Base-by-base conservation (phyloP, 75 land plant species). In the Chamaecyparis obtusa region DNA sequence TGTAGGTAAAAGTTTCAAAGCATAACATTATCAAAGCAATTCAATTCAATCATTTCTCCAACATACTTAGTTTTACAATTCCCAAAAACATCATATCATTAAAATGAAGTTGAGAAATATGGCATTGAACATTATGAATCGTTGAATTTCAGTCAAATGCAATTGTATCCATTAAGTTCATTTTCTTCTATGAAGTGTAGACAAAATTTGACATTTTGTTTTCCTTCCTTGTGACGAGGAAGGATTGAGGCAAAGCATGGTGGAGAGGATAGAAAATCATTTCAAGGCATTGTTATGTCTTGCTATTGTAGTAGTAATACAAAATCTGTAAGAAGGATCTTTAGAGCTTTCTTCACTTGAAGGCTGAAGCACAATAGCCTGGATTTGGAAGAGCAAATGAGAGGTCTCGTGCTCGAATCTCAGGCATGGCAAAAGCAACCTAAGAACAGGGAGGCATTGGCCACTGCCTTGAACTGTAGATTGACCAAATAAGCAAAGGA, bases 391-490 rank as follows among this genome's bases (percentile, higher is more conserved):
- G 88, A 91, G 77, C 56, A 86, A 27, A 80, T 91, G n/a, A 89
- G 69, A 86, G 85, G 85, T 82, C 75, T 48, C 6, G 32, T 41
- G 64, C 32, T 89, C 60, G 91, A 93, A 86, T 57, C 88, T 15
- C 91, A 86, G 10, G 48, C 85, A 16, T 93, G 92, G 93, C 91
- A 88, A 83, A 88, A 74, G 37, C 88, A 84, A 60, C 88, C 89
- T 19, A 86, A 90, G 74, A 79, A n/a, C 78, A 86, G 85, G 64
- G 93, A 93, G 83, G 89, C 88, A 17, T 11, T 88, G 46, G 85
- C 88, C 2, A 51, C 21, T 15, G 71, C 84, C 46, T 93, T 33
- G 80, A 91, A 27, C 48, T 84, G 48, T 89, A 88, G 83, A 87
- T 93, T 7, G 91, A 93, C 33, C 87, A 88, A 74, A 92, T 1